Base-by-base conservation (phyloP, 768 basidiomycete genomes). In the Leccinum pellstonianum region DNA sequence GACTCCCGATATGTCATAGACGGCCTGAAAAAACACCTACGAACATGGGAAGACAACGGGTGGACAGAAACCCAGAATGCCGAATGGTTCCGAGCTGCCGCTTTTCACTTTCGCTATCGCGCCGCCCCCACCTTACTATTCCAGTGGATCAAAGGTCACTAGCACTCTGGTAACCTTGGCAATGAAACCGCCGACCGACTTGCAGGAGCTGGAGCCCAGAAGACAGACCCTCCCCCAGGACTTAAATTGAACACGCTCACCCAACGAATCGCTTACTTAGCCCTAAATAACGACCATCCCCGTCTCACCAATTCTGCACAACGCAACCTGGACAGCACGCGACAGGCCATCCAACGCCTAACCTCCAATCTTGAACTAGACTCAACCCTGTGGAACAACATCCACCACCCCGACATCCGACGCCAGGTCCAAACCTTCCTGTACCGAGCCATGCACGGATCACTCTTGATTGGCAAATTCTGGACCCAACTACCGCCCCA, bases 141-240 rank as follows among this genome's bases (percentile, higher is more conserved):
- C n/a, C 27, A 62, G 48, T 73, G 73, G 71, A 54, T 66, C 0
- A 73, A 73, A 59, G 73, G 73, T 0, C 29, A 29, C 29, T 29
- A 29, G 29, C 71, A 73, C 37, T 17, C 52, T 2, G 62, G 60
- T 0, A 31, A 37, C 10, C 3, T 3, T 0, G 69, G 73, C 12
- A 75, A 75, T 29, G 69, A 73, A 31, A 55, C 29, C 3, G 73
- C 71, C 0, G 73, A 75, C 37, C 11, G 4, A 5, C 65, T 68
- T 0, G 71, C 71, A 4, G 61, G 56, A 0, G 4, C 58, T 19
- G 70, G 67, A 4, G 60, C 60, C 0, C 0, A 3, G 0, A 66
- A 68, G 61, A 12, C 38, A 0, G 64, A 66, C 35, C 3, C 29
- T 10, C 33, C 11, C 33, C 33, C 33, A 33, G 33, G 33, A 12